A percentile compares a stretch with the other conserved stretches of the same genome.
Conservation (phyloP, 2,329 filamentous ascomycete genomes). For the Aureobasidium subglaciale region DNA sequence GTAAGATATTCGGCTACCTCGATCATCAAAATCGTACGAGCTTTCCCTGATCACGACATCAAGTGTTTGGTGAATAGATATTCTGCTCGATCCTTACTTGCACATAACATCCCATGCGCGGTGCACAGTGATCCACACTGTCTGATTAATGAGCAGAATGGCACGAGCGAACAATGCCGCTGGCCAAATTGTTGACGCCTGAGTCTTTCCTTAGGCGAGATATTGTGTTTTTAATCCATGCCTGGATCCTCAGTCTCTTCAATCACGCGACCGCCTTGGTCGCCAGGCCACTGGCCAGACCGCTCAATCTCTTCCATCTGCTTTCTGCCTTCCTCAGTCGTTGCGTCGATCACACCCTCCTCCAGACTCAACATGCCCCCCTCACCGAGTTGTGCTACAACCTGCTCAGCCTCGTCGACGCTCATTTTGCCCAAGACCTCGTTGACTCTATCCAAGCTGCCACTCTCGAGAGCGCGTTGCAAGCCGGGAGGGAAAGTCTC, state of each 20-base stretch:
- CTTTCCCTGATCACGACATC: not conserved
- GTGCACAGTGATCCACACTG: too few species aligned
- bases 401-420: constrained; percentile 77
- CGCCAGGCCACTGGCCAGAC: constrained; percentile 74
- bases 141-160: too few species aligned
- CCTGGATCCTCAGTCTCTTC: constrained; percentile 42
- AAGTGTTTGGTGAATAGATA: not conserved
- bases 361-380: constrained; percentile 87
- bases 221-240: constrained; percentile 24
- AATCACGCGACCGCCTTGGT: constrained; percentile 50
- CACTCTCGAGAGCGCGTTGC: constrained; percentile 75
- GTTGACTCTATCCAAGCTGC: constrained; percentile 82
- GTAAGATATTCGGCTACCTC: not conserved
- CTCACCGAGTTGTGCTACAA: constrained; percentile 73
- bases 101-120: too few species aligned
- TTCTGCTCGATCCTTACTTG: not conserved
- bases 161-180: too few species aligned
- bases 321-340: constrained; percentile 32
- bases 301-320: constrained; percentile 38
- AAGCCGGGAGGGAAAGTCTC: constrained; percentile 77
- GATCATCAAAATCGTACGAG: not conserved
- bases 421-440: constrained; percentile 82
- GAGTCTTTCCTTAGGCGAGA: too few species aligned
- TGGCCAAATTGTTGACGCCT: not conserved
- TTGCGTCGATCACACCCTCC: constrained; percentile 90